Evolutionary conservation across 2,329 filamentous ascomycete genomes (phyloP).

Genomic region (Mariannaea sp.): DNA sequence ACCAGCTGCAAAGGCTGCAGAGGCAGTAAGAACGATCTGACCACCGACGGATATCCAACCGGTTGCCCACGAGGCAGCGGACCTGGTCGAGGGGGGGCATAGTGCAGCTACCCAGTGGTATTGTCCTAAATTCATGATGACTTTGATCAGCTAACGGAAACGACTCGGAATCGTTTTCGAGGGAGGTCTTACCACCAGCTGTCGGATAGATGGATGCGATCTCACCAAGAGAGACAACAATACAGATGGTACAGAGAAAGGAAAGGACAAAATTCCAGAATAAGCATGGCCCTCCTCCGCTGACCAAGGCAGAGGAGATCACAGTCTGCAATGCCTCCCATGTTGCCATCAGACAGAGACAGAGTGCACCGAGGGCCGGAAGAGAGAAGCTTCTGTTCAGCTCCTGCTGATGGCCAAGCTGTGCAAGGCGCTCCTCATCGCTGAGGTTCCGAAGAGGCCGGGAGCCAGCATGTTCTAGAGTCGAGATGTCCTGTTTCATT

Average conservation of each 20-base stretch:
- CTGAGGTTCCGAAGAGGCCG: slow-evolving; percentile 14
- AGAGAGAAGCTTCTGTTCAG: slow-evolving; percentile 12
- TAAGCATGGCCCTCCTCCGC: slow-evolving; percentile 12
- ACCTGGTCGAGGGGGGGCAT: slow-evolving; percentile 13
- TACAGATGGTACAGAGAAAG: slow-evolving; percentile 46
- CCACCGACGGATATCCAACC: slow-evolving; percentile 54
- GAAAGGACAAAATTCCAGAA: slow-evolving; percentile 47
- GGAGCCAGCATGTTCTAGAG: slow-evolving; percentile 7
- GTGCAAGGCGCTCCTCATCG: slow-evolving; percentile 20
- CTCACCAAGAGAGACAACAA: slow-evolving; percentile 47
- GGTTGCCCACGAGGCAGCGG: slow-evolving; percentile 30
- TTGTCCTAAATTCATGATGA: slow-evolving; percentile 41
- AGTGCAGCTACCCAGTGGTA: slow-evolving; percentile 53
- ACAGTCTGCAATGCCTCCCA: slow-evolving; percentile 16
- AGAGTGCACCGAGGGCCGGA: slow-evolving; percentile 11
- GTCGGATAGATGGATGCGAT: slow-evolving; percentile 46
- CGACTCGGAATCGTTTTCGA: neutral
- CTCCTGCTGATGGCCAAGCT: slow-evolving; percentile 17
- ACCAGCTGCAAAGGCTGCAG: slow-evolving; percentile 52
- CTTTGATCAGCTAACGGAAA: neutral
- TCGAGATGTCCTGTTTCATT: slow-evolving; percentile 1
- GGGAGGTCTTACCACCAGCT: slow-evolving; percentile 36
- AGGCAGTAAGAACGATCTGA: slow-evolving; percentile 51
- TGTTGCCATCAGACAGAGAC: slow-evolving; percentile 16
- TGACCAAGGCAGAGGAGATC: slow-evolving; percentile 9